These are phyloP conservation scores for Symbiodinium pilosum DNA, from an alignment of 73 alveolate species.

Conservation along the genomic window DNA sequence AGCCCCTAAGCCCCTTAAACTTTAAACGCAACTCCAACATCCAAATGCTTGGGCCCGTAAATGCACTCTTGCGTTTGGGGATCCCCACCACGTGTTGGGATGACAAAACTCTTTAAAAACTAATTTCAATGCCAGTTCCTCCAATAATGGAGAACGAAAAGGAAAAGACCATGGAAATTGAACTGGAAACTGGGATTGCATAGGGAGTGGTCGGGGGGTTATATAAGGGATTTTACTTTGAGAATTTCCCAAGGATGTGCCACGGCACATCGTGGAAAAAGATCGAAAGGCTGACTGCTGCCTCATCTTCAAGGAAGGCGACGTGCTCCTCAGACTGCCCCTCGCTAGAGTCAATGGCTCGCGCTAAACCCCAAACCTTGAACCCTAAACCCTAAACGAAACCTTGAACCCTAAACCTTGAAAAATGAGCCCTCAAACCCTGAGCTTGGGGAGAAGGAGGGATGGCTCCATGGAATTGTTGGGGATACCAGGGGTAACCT, in stretches of 20 bases:
- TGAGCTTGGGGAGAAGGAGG: neutral
- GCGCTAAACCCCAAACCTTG: neutral
- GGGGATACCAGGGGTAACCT: neutral
- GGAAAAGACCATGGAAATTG: neutral
- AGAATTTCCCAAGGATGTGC: no score
- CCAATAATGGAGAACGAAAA: neutral
- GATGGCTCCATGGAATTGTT: neutral
- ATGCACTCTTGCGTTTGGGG: no score
- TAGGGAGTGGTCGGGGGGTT: no score
- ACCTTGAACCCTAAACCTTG: neutral
- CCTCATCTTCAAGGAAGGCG: slow-evolving; percentile 20
- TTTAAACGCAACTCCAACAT: no score
- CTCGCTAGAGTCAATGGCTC: no score
- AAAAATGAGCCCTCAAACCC: neutral
- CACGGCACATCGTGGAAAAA: slow-evolving; percentile 32
- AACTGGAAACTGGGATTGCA: no score
- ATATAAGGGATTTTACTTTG: no score
- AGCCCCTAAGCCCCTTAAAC: no score
- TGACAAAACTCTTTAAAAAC: no score
- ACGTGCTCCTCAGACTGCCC: slow-evolving; percentile 32
- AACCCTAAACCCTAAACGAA: neutral
- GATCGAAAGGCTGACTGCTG: slow-evolving; percentile 61
- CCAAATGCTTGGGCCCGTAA: no score
- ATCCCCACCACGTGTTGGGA: no score
- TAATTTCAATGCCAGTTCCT: no score